Base-by-base conservation (phyloP, 768 basidiomycete species). In the Pseudohyphozyma bogoriensis region DNA sequence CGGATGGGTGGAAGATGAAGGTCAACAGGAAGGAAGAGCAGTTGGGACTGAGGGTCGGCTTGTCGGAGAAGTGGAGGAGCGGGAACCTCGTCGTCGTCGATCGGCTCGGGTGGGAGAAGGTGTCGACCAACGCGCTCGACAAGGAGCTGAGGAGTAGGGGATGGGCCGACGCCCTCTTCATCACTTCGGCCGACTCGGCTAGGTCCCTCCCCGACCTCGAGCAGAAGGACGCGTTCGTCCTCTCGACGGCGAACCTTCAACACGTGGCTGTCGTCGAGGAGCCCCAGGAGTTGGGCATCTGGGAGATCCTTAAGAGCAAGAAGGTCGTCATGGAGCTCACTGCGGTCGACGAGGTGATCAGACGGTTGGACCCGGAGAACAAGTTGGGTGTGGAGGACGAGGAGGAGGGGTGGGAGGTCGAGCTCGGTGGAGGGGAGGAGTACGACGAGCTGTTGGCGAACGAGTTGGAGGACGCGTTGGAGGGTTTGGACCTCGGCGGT, bases 21-120 rank as follows among this genome's bases (percentile, higher is more conserved):
- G 80, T 99, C 39, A 87, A 88, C n/a, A 81, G 88, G 64, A 96
- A 96, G 75, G 86, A 95, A 66, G 80, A 89, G 44, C 79, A 87
- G 68, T 86, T 96, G 83, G 93, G 92, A 13, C 84, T 96, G 82
- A 81, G 87, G 26, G 85, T 91, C 53, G 91, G 89, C 3, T 74
- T 97, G 47, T 89, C 88, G 66, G 79, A 82, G 45, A 89, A 90
- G 73, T 77, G 93, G 71, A 80, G 80, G 68, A 85, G 89, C 63
- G 80, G 81, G 44, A 75, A 80, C 45, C 76, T 99, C 18, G 84
- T 86, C 51, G 79, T 96, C 55, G 85, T 93, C 69, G 79, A 81
- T 58, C 79, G 78, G 64, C 74, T 88, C 64, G 80, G 80, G 53
- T 87, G 85, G 87, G 84, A 81, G 12, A 81, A 76, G 56, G 80